phyloP scores from a whole-genome alignment of 2,329 filamentous ascomycete species.

The Aureobasidium sp. region DNA sequence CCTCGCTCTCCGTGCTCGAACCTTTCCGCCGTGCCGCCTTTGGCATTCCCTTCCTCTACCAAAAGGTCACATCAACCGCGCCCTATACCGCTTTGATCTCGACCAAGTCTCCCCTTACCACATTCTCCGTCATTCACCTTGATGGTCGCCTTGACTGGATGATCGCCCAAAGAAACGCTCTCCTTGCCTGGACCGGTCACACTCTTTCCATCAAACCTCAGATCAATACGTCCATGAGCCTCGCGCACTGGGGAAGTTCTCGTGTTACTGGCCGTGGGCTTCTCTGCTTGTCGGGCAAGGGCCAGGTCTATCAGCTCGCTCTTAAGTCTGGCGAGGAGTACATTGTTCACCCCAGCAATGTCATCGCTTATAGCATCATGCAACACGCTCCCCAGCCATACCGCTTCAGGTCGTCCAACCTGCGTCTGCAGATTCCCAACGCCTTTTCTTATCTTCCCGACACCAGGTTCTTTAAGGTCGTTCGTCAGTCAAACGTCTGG shows the following conservation, averaged over 20 bases:
- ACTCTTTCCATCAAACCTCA: constrained; percentile 69
- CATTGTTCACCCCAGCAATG: constrained; percentile 78
- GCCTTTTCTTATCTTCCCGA: constrained; percentile 59
- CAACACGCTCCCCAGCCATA: constrained; percentile 72
- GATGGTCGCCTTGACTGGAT: constrained; percentile 96
- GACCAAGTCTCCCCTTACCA: constrained; percentile 77
- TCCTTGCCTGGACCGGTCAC: constrained; percentile 96
- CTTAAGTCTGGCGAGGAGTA: constrained; percentile 81
- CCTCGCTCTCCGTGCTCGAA: constrained; percentile 78
- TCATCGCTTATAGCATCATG: constrained; percentile 81
- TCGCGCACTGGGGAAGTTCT: constrained; percentile 89
- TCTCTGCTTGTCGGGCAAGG: constrained; percentile 74
- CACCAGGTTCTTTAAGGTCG: constrained; percentile 63
- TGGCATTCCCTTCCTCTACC: constrained; percentile 91
- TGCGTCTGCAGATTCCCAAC: constrained; percentile 72
- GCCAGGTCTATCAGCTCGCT: constrained; percentile 81
- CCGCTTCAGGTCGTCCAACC: constrained; percentile 69
- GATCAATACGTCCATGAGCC: constrained; percentile 63
- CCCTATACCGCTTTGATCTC: constrained; percentile 84
- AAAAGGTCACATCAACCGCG: constrained; percentile 76
- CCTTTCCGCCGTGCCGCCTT: constrained; percentile 73
- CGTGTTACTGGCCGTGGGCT: constrained; percentile 82
- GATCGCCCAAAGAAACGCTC: constrained; percentile 74
- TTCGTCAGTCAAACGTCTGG: constrained; percentile 68
- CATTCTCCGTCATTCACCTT: constrained; percentile 79